Evolutionary conservation across 805 yeast genomes (phyloP).

Genomic region (Suhomyces vadensis): DNA sequence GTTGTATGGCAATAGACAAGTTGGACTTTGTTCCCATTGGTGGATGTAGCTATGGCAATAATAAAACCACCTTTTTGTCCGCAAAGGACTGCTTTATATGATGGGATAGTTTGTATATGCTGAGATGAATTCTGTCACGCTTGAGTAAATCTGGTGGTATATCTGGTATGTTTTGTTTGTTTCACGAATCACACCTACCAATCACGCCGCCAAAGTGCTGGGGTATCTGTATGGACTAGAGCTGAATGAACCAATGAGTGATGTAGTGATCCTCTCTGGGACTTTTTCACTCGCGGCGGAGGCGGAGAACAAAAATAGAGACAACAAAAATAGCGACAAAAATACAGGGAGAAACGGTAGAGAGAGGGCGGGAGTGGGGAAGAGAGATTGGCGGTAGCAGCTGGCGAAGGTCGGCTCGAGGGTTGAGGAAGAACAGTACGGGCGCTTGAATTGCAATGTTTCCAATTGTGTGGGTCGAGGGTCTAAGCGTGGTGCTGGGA

Average conservation of each 20-base stretch:
- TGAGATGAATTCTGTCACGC: not conserved
- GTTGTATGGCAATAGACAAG: conserved; percentile 45
- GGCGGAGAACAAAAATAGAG: not conserved
- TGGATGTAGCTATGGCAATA: too few species aligned
- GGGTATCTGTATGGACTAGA: not conserved
- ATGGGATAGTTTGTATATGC: not conserved
- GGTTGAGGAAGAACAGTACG: too few species aligned
- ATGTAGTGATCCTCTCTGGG: not conserved
- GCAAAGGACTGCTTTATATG: too few species aligned
- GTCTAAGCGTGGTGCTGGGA: too few species aligned
- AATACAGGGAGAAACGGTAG: not conserved
- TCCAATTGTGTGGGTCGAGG: too few species aligned
- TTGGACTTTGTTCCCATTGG: conserved; percentile 31
- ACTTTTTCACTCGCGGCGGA: not conserved
- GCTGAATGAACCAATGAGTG: not conserved
- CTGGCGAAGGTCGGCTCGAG: too few species aligned
- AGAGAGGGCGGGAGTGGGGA: not conserved
- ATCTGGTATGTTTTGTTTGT: not conserved
- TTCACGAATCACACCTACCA: not conserved
- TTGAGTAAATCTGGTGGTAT: not conserved
- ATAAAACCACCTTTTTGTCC: too few species aligned
- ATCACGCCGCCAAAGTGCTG: conserved; percentile 3
- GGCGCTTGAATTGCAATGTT: too few species aligned
- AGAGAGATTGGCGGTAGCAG: too few species aligned
- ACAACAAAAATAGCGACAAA: not conserved